Conservation (phyloP, 1,284 basidiomycete species). For the Polyporus tsugae region DNA sequence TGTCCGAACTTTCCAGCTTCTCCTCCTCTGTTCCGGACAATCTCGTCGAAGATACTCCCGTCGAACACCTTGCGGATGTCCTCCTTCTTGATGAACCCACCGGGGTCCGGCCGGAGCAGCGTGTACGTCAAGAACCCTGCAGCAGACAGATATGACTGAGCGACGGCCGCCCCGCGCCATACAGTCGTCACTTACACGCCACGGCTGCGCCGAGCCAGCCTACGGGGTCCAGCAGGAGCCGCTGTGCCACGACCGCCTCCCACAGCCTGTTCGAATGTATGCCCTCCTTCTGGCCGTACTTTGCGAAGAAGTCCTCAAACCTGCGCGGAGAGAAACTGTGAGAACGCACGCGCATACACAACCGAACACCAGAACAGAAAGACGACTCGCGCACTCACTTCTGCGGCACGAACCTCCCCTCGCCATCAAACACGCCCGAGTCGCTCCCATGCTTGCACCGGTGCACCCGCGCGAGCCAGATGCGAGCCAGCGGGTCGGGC, state of each 20-base stretch:
- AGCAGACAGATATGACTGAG: not conserved
- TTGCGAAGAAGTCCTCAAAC: constrained; percentile 52
- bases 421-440: constrained; percentile 52
- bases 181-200: constrained; percentile 39
- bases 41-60: constrained; percentile 43
- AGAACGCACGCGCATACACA: not conserved
- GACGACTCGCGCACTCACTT: constrained; percentile 29
- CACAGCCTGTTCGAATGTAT: constrained; percentile 38
- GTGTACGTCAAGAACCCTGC: constrained; percentile 50
- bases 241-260: constrained; percentile 42
- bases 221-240: constrained; percentile 46
- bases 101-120: constrained; percentile 56
- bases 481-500: constrained; percentile 54
- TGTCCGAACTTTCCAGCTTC: not conserved
- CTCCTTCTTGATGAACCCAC: constrained; percentile 52
- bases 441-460: constrained; percentile 57
- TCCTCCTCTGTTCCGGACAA: constrained; percentile 15
- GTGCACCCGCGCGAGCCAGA: constrained; percentile 52
- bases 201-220: constrained; percentile 44
- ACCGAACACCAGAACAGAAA: not conserved
- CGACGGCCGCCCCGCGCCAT: not conserved
- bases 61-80: constrained; percentile 58
- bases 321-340: constrained; percentile 11
- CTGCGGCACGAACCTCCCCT: constrained; percentile 50
- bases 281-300: constrained; percentile 38